Evolutionary conservation across 1,284 basidiomycete genomes (phyloP).

Genomic region (Tylopilus sp.): DNA sequence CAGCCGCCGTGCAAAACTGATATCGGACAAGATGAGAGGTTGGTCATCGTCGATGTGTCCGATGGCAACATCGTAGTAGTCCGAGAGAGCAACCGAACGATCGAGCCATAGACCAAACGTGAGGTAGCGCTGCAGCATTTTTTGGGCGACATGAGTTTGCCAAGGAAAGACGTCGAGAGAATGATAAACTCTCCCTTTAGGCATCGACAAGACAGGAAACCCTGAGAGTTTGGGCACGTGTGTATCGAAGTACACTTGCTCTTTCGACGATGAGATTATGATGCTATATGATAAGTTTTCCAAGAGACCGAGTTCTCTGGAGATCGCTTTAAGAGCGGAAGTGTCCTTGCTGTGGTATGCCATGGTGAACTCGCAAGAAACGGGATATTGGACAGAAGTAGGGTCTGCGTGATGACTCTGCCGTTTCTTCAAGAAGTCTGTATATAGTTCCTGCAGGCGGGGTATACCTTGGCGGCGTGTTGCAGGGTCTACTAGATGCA

Average conservation of each 20-base stretch:
- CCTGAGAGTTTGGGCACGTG: slow-evolving; percentile 69
- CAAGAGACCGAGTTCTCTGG: slow-evolving; percentile 76
- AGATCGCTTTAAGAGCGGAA: slow-evolving; percentile 82
- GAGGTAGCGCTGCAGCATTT: slow-evolving; percentile 85
- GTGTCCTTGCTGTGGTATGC: slow-evolving; percentile 77
- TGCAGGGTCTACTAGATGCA: slow-evolving; percentile 90
- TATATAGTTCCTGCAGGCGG: slow-evolving; percentile 73
- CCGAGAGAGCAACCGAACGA: slow-evolving; percentile 75
- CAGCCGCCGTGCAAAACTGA: slow-evolving; percentile 86
- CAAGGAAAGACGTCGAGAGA: slow-evolving; percentile 74
- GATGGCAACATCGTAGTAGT: slow-evolving; percentile 90
- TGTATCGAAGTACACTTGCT: slow-evolving; percentile 80
- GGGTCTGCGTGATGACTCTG: slow-evolving; percentile 39
- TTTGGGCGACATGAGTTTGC: slow-evolving; percentile 66
- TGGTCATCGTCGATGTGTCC: slow-evolving; percentile 91
- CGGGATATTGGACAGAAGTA: slow-evolving; percentile 63
- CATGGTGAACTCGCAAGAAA: slow-evolving; percentile 65
- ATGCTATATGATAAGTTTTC: slow-evolving; percentile 71
- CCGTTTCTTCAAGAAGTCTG: slow-evolving; percentile 48
- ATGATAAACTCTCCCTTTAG: slow-evolving; percentile 69
- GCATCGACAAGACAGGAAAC: slow-evolving; percentile 87
- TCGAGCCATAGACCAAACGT: slow-evolving; percentile 77
- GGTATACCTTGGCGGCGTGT: slow-evolving; percentile 78
- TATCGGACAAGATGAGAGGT: slow-evolving; percentile 80
- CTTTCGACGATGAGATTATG: slow-evolving; percentile 83